phyloP scores from a whole-genome alignment of 1,284 basidiomycete species.

The Sparassis latifolia region DNA sequence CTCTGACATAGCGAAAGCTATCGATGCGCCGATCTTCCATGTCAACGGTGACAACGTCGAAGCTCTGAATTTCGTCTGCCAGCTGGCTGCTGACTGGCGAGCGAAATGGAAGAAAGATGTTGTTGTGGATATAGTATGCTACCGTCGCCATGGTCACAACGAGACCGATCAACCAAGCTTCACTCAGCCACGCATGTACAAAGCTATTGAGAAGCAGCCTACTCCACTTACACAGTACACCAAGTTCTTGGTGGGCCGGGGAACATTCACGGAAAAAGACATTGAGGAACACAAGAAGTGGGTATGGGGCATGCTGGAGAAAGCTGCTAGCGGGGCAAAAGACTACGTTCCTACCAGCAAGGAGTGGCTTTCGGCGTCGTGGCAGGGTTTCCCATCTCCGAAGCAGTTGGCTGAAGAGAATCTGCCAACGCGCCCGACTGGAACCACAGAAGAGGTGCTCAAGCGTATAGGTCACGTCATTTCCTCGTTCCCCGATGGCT shows the following conservation, averaged over 20 bases:
- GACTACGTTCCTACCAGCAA: slow-evolving; percentile 90
- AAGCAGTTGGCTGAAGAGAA: slow-evolving; percentile 92
- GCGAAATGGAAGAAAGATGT: slow-evolving; percentile 99
- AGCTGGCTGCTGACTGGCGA: slow-evolving; percentile 96
- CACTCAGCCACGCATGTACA: slow-evolving; percentile 99
- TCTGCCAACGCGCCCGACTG: slow-evolving; percentile 86
- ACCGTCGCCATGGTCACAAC: slow-evolving; percentile 98
- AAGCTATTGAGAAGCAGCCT: slow-evolving; percentile 92
- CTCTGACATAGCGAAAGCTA: slow-evolving; percentile 98
- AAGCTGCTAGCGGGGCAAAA: slow-evolving; percentile 84
- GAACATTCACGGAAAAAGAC: slow-evolving; percentile 93
- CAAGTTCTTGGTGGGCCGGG: slow-evolving; percentile 86
- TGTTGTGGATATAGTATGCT: slow-evolving; percentile 98
- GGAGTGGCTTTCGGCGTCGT: slow-evolving; percentile 97
- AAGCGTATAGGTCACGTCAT: slow-evolving; percentile 84
- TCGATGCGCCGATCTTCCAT: slow-evolving; percentile 99
- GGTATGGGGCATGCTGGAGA: slow-evolving; percentile 99
- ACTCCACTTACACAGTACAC: slow-evolving; percentile 91
- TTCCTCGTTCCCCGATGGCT: slow-evolving; percentile 80
- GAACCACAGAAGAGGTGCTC: slow-evolving; percentile 74
- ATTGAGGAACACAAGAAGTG: slow-evolving; percentile 98
- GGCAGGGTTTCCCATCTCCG: slow-evolving; percentile 98
- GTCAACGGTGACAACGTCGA: slow-evolving; percentile 99
- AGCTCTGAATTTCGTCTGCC: slow-evolving; percentile 97
- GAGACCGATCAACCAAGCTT: slow-evolving; percentile 99